Evolutionary conservation across 495 filamentous ascomycete genomes (phyloP).

Genomic region (Podospora didyma): DNA sequence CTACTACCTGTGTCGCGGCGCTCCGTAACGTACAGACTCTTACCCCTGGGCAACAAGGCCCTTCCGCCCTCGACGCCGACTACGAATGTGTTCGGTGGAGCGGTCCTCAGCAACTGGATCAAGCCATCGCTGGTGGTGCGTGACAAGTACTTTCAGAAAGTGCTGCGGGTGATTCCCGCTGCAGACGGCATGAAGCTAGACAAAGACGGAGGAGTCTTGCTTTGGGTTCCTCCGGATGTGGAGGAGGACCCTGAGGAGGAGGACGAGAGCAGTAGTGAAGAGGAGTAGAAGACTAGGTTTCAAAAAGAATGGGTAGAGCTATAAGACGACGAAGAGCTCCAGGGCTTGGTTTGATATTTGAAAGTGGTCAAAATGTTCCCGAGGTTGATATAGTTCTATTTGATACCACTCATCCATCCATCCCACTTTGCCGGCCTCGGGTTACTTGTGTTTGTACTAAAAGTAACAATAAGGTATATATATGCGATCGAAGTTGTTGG

Average conservation of each 20-base stretch:
- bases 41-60: slow-evolving; percentile 38
- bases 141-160: slow-evolving; percentile 88
- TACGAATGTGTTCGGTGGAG: background rate
- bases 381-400: no score
- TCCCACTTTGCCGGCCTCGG: no score
- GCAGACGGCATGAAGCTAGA: slow-evolving; percentile 66
- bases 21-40: slow-evolving; percentile 62
- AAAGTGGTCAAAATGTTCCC: no score
- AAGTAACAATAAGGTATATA: no score
- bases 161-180: slow-evolving; percentile 63
- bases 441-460: no score
- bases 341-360: no score
- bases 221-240: slow-evolving; percentile 53
- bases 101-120: slow-evolving; percentile 53
- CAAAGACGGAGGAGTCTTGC: slow-evolving; percentile 66
- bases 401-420: no score
- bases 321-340: background rate
- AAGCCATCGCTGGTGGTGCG: slow-evolving; percentile 67
- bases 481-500: no score
- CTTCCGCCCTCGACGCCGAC: background rate
- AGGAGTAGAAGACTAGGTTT: background rate
- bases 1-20: slow-evolving; percentile 75
- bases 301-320: background rate
- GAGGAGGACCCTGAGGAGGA: slow-evolving; percentile 1
- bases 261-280: background rate